Base-by-base conservation (phyloP, 495 filamentous ascomycete genomes). In the Astrocystis sublimbata region DNA sequence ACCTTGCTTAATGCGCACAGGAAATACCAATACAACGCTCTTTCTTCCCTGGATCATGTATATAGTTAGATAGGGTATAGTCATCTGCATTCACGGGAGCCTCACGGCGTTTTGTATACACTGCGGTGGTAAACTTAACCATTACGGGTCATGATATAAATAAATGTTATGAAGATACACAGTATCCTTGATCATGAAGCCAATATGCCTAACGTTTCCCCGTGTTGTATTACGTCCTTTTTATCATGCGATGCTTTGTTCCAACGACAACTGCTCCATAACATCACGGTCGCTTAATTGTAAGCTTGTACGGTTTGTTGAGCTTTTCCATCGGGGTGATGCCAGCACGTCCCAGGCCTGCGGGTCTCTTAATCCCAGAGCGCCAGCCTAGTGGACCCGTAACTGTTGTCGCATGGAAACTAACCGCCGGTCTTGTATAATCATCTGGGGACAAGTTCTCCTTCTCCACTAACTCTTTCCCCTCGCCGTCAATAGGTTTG, bases 221-320 rank as follows among this genome's bases (percentile, higher is more conserved):
- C 26, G 52, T 56, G 36, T 13, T 15, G 6, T 15, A 30, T 58
- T 28, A 40, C 28, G 24, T 31, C 6, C 3, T 2, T 33, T 28
- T 38, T 49, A 31, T 1, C n/a, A n/a, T n/a, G n/a, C n/a, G n/a
- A n/a, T n/a, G n/a, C n/a, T n/a, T n/a, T n/a, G n/a, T n/a, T n/a
- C n/a, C n/a, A n/a, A n/a, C n/a, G n/a, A n/a, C n/a, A n/a, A n/a
- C n/a, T n/a, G n/a, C n/a, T n/a, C n/a, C n/a, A n/a, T n/a, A n/a
- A n/a, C n/a, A n/a, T 61, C 58, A 62, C 26, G 66, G 68, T 52
- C 73, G 71, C 53, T 71, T 80, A 1, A 81, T 75, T 8, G 76
- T 79, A 64, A 79, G 76, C 69, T 79, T 81, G 57, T 80, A 82
- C 36, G 79, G 79, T 56, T 71, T 78, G 41, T 73, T 68, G 54